These are phyloP conservation scores for Fusarium sp. DNA, from an alignment of 2,329 filamentous ascomycete genomes.

Conservation along the genomic window DNA sequence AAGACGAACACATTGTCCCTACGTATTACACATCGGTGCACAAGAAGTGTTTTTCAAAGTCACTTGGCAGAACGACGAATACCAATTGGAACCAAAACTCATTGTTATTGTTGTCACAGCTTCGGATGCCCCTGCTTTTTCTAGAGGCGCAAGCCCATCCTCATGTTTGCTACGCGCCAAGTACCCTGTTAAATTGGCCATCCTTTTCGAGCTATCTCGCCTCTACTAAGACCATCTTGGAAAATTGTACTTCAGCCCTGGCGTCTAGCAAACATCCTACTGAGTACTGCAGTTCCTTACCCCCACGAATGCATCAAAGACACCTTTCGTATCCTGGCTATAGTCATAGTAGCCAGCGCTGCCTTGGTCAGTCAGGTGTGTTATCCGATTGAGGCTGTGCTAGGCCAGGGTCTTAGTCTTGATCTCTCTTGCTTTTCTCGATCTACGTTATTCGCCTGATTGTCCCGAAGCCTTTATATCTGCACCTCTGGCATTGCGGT, in stretches of 20 bases:
- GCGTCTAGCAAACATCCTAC: constrained; percentile 6
- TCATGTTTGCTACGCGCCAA: constrained; percentile 7
- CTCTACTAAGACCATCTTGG: not conserved
- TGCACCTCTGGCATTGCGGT: not conserved
- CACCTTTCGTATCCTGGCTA: not conserved
- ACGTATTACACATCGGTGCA: not conserved
- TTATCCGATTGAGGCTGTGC: not conserved
- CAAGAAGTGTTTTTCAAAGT: not conserved
- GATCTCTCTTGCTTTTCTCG: not conserved
- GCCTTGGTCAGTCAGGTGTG: not conserved
- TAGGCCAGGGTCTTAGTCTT: not conserved
- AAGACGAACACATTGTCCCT: not conserved
- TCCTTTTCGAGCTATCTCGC: not conserved
- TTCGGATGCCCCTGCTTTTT: not conserved
- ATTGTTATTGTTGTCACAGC: not conserved
- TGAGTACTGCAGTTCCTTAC: not conserved
- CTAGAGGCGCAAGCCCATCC: not conserved
- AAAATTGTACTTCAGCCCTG: not conserved
- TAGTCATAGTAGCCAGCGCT: not conserved
- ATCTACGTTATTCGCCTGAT: not conserved
- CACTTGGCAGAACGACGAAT: not conserved
- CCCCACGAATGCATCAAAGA: not conserved
- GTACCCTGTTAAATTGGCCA: not conserved
- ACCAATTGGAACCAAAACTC: not conserved
- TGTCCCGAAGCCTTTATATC: not conserved